Conservation (phyloP, 2,329 filamentous ascomycete species). For the Pseudogymnoascus sp. region DNA sequence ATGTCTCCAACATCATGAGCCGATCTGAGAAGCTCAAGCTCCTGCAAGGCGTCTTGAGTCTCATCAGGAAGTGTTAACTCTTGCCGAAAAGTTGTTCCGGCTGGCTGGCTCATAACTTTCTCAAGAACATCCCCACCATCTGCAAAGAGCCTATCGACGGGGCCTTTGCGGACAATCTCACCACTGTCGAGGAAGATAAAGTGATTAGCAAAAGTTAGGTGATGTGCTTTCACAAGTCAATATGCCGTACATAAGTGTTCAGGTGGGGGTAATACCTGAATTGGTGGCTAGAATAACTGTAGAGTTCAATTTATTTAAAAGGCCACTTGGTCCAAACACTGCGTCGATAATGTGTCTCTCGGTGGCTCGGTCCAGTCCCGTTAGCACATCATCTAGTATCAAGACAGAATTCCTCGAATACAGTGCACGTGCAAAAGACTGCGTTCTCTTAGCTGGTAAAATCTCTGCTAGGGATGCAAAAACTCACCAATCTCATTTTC, state of each 20-base stretch:
- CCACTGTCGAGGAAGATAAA: conserved; percentile 2
- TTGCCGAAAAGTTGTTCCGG: not conserved
- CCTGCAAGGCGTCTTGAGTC: not conserved
- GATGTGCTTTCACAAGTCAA: conserved; percentile 8
- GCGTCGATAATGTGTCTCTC: conserved; percentile 12
- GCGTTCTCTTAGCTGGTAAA: not conserved
- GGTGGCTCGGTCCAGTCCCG: conserved; percentile 17
- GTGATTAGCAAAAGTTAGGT: conserved; percentile 14
- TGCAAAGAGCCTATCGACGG: not conserved
- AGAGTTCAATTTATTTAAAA: conserved; percentile 19
- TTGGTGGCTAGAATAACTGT: conserved; percentile 31
- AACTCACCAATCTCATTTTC: conserved; percentile 12
- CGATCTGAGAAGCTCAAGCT: not conserved
- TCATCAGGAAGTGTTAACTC: not conserved
- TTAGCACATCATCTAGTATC: conserved; percentile 20
- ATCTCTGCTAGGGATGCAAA: not conserved
- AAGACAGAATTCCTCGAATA: conserved; percentile 16
- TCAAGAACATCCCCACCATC: not conserved
- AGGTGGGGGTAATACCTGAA: conserved; percentile 7
- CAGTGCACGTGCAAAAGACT: conserved; percentile 18
- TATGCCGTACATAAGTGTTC: not conserved
- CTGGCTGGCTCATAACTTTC: not conserved
- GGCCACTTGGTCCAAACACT: conserved; percentile 11
- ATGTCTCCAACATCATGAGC: conserved; percentile 14
- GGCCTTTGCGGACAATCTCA: not conserved